Conservation (phyloP, 2,329 filamentous ascomycete species). For the Aspergillus jensenii region DNA sequence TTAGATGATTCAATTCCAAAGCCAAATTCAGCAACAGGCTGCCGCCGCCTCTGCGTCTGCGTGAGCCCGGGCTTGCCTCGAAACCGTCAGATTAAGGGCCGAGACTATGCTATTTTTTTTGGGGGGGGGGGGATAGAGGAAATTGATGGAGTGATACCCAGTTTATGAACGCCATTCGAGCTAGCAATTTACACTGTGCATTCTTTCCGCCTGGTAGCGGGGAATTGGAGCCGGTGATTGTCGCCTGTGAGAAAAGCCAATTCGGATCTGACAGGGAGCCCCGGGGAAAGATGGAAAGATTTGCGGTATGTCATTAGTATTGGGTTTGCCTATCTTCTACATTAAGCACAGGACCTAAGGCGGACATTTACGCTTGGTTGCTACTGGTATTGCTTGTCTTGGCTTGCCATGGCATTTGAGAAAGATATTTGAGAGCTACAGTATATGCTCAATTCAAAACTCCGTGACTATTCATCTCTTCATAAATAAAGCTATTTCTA, state of each 20-base stretch:
- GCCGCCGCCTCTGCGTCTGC: conserved; percentile 33
- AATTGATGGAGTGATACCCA: neutral
- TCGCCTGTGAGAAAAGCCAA: neutral
- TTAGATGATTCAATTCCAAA: conserved; percentile 43
- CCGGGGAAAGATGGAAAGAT: no score
- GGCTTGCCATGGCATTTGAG: neutral
- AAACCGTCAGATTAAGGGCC: neutral
- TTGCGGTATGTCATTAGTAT: neutral
- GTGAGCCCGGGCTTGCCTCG: conserved; percentile 17
- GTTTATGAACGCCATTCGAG: neutral
- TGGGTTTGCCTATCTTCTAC: neutral
- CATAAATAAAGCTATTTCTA: conserved; percentile 25
- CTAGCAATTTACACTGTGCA: neutral
- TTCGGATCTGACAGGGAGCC: neutral
- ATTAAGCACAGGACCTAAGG: neutral
- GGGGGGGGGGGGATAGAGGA: neutral
- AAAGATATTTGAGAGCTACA: neutral
- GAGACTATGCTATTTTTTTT: neutral
- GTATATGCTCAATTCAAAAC: conserved; percentile 6
- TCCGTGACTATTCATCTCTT: conserved; percentile 23
- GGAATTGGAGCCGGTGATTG: neutral
- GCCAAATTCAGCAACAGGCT: conserved; percentile 36
- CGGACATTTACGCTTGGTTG: neutral
- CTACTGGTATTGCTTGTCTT: no score
- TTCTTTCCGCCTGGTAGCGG: neutral